phyloP scores from a whole-genome alignment of 441 rosid species.

The Syzygium syzygioides region DNA sequence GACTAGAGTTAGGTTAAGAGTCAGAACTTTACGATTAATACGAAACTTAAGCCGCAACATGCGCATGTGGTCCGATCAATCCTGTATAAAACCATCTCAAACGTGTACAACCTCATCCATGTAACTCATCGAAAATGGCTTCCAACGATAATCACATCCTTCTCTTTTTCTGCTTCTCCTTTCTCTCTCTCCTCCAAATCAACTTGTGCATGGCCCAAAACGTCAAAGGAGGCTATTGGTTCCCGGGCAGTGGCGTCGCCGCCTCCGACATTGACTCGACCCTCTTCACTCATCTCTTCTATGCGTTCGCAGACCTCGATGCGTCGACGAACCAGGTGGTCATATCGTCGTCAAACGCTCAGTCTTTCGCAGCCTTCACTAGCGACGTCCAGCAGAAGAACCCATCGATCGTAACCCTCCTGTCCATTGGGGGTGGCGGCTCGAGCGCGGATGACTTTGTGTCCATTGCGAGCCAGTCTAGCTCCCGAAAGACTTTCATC shows the following conservation, averaged over 20 bases:
- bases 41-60: not conserved
- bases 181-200: not conserved
- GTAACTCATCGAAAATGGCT: not conserved
- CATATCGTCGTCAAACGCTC: not conserved
- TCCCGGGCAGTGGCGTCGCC: constrained; percentile 1
- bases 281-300: constrained; percentile 35
- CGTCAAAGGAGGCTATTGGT: constrained; percentile 37
- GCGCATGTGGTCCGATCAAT: not conserved
- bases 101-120: not conserved
- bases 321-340: constrained; percentile 18
- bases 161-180: constrained; percentile 1
- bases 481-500: constrained; percentile 25
- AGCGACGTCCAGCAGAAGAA: constrained; percentile 19
- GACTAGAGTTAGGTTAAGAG: not conserved
- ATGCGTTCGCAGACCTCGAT: constrained; percentile 26
- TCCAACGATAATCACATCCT: not conserved
- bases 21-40: not conserved
- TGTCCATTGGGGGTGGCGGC: constrained; percentile 19
- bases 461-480: constrained; percentile 13
- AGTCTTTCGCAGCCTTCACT: constrained; percentile 19
- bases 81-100: not conserved
- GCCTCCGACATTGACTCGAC: constrained; percentile 20
- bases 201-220: constrained; percentile 4
- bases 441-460: constrained; percentile 3
- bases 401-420: constrained; percentile 26